These are phyloP conservation scores for Westerdykella aurantiaca DNA, from an alignment of 2,329 filamentous ascomycete genomes.

Conservation along the genomic window DNA sequence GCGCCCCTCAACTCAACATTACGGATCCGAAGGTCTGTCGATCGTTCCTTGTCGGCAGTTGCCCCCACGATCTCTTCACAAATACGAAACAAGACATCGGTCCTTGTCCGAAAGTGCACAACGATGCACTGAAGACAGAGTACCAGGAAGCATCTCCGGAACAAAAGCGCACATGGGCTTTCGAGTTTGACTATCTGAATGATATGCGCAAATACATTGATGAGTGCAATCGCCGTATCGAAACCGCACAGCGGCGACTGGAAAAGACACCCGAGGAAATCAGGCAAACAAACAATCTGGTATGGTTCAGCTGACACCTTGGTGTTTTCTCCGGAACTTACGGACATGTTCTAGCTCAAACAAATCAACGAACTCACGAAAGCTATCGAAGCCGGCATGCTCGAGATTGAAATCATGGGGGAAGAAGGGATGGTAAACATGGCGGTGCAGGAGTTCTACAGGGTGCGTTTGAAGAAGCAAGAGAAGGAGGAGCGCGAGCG, in stretches of 20 bases:
- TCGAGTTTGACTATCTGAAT: constrained; percentile 94
- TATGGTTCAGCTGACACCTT: constrained; percentile 30
- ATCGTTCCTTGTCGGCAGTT: constrained; percentile 88
- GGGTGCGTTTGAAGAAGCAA: constrained; percentile 71
- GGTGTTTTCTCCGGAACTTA: not conserved
- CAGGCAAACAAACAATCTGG: constrained; percentile 81
- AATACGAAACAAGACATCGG: constrained; percentile 99
- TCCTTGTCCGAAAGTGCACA: constrained; percentile 80
- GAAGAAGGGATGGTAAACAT: constrained; percentile 74
- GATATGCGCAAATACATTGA: constrained; percentile 96
- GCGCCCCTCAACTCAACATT: constrained; percentile 75
- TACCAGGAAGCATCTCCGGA: constrained; percentile 69
- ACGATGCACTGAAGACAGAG: constrained; percentile 79
- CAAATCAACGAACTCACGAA: constrained; percentile 73
- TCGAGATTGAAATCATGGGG: constrained; percentile 80
- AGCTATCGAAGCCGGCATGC: constrained; percentile 73
- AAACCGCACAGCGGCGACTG: constrained; percentile 77
- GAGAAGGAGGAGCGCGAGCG: constrained; percentile 78
- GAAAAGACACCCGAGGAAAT: constrained; percentile 99
- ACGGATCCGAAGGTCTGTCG: constrained; percentile 92
- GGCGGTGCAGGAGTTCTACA: constrained; percentile 83
- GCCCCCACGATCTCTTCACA: constrained; percentile 97
- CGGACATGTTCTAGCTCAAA: constrained; percentile 54
- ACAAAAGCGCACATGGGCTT: constrained; percentile 73
- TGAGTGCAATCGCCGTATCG: constrained; percentile 91